These are phyloP conservation scores for Suillus cothurnatus DNA, from an alignment of 768 basidiomycete species.

Conservation along the genomic window DNA sequence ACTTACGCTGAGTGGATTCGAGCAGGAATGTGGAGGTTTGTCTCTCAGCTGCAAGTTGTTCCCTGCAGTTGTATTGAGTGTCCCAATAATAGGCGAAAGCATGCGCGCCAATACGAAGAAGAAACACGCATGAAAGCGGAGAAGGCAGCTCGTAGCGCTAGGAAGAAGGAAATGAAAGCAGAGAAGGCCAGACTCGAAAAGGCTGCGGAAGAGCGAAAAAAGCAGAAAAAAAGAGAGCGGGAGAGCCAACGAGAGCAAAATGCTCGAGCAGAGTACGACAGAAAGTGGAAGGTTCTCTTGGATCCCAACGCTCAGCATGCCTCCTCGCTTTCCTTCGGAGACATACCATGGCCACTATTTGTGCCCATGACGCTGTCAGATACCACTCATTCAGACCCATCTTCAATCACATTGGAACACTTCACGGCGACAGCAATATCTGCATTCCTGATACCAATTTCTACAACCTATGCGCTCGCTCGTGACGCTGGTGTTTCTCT, in stretches of 20 bases:
- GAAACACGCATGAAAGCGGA: conserved; percentile 56
- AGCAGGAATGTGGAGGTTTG: conserved; percentile 81
- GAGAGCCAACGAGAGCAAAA: conserved; percentile 45
- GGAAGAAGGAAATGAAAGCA: conserved; percentile 53
- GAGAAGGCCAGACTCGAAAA: conserved; percentile 56
- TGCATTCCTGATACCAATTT: conserved; percentile 52
- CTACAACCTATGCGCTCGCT: conserved; percentile 1
- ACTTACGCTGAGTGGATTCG: conserved; percentile 89
- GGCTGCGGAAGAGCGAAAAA: conserved; percentile 54
- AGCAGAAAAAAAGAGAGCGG: conserved; percentile 48
- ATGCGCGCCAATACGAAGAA: conserved; percentile 68
- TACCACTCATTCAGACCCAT: conserved; percentile 19
- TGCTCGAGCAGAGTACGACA: conserved; percentile 56
- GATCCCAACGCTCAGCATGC: conserved; percentile 27
- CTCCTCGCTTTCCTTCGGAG: conserved; percentile 45
- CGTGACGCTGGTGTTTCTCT: conserved; percentile 8
- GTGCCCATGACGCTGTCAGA: conserved; percentile 26
- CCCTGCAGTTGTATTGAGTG: conserved; percentile 13
- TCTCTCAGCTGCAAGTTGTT: conserved; percentile 12
- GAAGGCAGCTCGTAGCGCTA: conserved; percentile 52
- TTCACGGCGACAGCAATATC: conserved; percentile 58
- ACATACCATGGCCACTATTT: conserved; percentile 77
- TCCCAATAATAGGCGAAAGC: conserved; percentile 53
- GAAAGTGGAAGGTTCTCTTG: conserved; percentile 57
- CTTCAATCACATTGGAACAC: conserved; percentile 39